Base-by-base conservation (phyloP, 2,329 filamentous ascomycete species). In the Colletotrichum magnum region DNA sequence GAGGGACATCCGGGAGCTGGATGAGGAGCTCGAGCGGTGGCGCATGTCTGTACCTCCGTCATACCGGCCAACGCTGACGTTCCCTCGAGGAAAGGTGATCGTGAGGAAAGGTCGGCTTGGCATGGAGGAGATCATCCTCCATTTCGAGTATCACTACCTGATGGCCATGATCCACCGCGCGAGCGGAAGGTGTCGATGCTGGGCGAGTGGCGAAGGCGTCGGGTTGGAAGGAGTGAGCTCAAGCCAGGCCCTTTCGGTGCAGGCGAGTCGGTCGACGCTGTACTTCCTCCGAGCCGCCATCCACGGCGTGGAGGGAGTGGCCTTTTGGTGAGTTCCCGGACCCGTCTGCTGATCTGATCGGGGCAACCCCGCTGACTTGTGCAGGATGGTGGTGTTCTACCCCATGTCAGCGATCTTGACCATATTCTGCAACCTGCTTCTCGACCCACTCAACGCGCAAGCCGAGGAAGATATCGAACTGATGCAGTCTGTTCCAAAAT, bases 21-120 rank as follows among this genome's bases (percentile, higher is more conserved):
- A 90, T 66, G 84, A 87, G 24, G 85, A 88, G 36, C 77, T 90
- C 0, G 88, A 90, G 54, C 75, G 75, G 13, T 90, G 88, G 88
- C 81, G 88, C 1, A 72, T 83, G 1, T 86, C 86, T 0, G 73
- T 89, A 0, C 84, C 85, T 0, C 72, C 74, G 0, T 72, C 79
- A 6, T 84, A 80, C 64, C 79, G 86, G 2, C 88, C 87, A 0
- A 81, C 79, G 0, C 75, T 89, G 9, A 84, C 85, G 0, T 81
- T 85, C 16, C 78, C 78, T 0, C 73, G 79, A 7, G 74, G 79
- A 4, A 32, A 43, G 45, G 65, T 75, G 9, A 73, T 62, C 1
- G 65, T 75, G 3, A 71, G 75, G 15, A 72, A 64, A 6, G 52
- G 71, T 6, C 77, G 80, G n/a, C 75, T 79, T 16, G 83, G 77